These are phyloP conservation scores for Musa balbisiana DNA, from an alignment of 202 grass and related monocot genomes.

Conservation along the genomic window DNA sequence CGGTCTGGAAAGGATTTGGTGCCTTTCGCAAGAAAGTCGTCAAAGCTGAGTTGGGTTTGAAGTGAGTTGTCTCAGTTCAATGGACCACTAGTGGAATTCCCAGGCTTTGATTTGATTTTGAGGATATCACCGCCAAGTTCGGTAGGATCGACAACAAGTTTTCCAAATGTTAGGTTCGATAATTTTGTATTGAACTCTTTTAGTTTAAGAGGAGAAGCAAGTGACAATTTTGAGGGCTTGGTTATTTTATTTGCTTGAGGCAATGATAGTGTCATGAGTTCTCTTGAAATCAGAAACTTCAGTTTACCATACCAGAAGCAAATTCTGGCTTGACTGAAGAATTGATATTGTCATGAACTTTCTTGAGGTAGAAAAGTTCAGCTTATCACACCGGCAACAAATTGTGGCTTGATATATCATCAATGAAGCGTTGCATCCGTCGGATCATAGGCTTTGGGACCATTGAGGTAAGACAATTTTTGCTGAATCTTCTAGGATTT, in stretches of 20 bases:
- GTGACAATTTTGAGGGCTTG: background rate
- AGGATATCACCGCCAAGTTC: background rate
- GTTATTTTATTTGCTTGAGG: background rate
- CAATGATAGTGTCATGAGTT: background rate
- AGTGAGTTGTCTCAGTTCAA: background rate
- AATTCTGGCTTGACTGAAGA: background rate
- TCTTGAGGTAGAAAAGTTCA: background rate
- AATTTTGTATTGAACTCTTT: slow-evolving; percentile 20
- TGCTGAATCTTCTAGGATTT: background rate
- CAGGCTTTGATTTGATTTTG: background rate
- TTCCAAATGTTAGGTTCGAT: slow-evolving; percentile 36
- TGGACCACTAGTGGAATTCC: slow-evolving; percentile 4
- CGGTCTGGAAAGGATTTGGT: background rate
- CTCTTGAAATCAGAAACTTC: background rate
- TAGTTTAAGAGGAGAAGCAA: background rate
- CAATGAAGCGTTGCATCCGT: background rate
- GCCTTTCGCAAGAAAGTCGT: background rate
- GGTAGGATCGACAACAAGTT: background rate
- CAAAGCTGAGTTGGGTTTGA: slow-evolving; percentile 1
- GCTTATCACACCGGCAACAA: background rate
- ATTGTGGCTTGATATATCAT: background rate
- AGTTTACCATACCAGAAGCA: background rate
- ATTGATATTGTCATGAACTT: background rate
- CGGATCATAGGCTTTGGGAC: background rate
- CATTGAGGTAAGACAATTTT: background rate